A percentile compares a stretch with the other conserved stretches of the same genome.
These are phyloP conservation scores for Rhizopogon rudus DNA, from an alignment of 768 basidiomycete genomes.

Conservation along the genomic window DNA sequence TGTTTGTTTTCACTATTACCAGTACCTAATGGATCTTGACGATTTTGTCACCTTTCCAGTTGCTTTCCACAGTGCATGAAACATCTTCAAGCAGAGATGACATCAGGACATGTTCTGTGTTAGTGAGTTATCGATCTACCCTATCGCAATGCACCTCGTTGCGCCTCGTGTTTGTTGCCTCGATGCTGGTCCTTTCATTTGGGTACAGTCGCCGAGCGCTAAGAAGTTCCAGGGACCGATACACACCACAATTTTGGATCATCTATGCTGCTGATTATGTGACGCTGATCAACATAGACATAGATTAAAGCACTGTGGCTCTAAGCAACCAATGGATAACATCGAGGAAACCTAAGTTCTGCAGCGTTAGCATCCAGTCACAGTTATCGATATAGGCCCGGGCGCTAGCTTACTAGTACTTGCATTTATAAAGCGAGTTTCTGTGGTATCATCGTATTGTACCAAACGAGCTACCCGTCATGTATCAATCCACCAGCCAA, in stretches of 20 bases:
- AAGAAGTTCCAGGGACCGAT: conserved; percentile 1
- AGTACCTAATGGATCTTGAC: not conserved
- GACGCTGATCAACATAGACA: not conserved
- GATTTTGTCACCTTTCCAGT: not conserved
- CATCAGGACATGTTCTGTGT: too few relatives aligned
- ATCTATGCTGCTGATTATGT: not conserved
- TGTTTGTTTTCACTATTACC: not conserved
- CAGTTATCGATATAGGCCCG: not conserved
- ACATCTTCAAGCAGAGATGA: not conserved
- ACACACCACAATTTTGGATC: too few relatives aligned
- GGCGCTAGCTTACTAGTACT: not conserved
- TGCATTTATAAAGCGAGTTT: not conserved
- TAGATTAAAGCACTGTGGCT: not conserved
- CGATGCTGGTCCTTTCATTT: not conserved
- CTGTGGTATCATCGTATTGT: not conserved
- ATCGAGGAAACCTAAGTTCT: not conserved
- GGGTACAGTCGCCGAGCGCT: not conserved
- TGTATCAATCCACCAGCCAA: not conserved
- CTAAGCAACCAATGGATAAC: not conserved
- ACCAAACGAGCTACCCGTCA: not conserved
- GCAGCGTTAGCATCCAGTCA: not conserved
- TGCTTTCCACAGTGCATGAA: too few relatives aligned
- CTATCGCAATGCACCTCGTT: not conserved
- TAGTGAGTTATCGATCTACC: not conserved
- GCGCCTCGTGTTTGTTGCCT: not conserved